Evolutionary conservation across 1,284 basidiomycete species (phyloP).

Genomic region (Ceratobasidium sp.): DNA sequence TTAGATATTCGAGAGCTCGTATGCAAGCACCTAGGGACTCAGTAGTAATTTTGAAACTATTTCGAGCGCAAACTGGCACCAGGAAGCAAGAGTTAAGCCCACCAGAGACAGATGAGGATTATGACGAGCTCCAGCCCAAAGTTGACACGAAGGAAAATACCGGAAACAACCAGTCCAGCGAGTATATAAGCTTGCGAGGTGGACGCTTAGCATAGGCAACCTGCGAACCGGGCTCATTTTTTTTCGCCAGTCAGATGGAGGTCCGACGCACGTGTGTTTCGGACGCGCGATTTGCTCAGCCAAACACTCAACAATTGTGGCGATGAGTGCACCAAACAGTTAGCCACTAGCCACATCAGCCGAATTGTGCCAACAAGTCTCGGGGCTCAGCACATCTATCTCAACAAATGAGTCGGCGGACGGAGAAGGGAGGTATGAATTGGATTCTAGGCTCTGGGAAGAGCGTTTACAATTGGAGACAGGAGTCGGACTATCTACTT

Average conservation of each 20-base stretch:
- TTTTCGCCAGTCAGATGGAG: background rate
- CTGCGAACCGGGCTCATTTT: constrained; percentile 24
- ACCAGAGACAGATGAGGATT: background rate
- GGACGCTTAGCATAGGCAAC: background rate
- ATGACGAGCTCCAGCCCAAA: background rate
- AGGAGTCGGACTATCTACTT: background rate
- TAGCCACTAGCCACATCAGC: background rate
- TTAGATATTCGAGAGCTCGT: background rate
- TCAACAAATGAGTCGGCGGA: no score
- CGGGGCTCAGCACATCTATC: background rate
- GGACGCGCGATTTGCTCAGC: background rate
- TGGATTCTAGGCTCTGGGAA: background rate
- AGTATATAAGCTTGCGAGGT: background rate
- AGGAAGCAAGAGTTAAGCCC: background rate
- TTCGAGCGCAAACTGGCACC: background rate
- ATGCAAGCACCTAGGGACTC: no score
- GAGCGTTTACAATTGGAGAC: background rate
- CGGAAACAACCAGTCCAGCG: background rate
- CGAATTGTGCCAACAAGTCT: background rate
- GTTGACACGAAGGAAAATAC: background rate
- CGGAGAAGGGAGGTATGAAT: background rate
- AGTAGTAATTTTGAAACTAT: no score
- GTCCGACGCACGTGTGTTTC: constrained; percentile 34
- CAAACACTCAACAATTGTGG: background rate
- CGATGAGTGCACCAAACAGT: background rate